Percentiles rank a stretch among this genome's conserved stretches.
These are phyloP conservation scores for Cynanchum wilfordii DNA, from an alignment of 257 asterid genomes.

Conservation along the genomic window DNA sequence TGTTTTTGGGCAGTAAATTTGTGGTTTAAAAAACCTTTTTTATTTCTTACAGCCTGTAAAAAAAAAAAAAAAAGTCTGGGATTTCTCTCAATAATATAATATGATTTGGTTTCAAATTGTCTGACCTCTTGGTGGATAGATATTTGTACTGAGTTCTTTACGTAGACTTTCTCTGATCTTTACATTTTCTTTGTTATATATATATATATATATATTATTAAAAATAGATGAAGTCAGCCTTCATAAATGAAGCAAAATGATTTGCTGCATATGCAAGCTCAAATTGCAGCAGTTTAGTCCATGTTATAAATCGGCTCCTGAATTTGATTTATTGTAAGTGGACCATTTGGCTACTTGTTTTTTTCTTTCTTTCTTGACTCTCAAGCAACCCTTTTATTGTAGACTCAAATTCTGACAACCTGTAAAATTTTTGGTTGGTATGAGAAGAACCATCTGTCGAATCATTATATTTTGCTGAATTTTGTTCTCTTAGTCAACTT, in stretches of 20 bases:
- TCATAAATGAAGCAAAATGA: neutral
- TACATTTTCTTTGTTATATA: neutral
- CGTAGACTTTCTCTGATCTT: neutral
- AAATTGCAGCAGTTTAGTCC: neutral
- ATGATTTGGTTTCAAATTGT: conserved; percentile 11
- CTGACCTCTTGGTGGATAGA: neutral
- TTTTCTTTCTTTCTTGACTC: neutral
- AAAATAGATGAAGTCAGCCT: neutral
- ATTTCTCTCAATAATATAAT: neutral
- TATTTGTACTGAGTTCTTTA: neutral
- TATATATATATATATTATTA: too few species aligned
- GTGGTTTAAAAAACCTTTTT: neutral
- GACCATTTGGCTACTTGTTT: neutral
- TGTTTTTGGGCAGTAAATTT: neutral
- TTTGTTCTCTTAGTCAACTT: neutral
- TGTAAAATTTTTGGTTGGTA: neutral
- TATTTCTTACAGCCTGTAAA: conserved; percentile 1
- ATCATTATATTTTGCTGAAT: neutral
- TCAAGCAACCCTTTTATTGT: neutral
- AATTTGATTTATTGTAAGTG: neutral
- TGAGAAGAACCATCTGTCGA: neutral
- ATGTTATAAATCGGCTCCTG: neutral
- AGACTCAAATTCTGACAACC: neutral
- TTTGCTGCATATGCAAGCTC: neutral
- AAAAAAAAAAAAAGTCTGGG: neutral